These are phyloP conservation scores for Geotrichum candidum DNA, from an alignment of 1,139 yeast species.

Conservation along the genomic window DNA sequence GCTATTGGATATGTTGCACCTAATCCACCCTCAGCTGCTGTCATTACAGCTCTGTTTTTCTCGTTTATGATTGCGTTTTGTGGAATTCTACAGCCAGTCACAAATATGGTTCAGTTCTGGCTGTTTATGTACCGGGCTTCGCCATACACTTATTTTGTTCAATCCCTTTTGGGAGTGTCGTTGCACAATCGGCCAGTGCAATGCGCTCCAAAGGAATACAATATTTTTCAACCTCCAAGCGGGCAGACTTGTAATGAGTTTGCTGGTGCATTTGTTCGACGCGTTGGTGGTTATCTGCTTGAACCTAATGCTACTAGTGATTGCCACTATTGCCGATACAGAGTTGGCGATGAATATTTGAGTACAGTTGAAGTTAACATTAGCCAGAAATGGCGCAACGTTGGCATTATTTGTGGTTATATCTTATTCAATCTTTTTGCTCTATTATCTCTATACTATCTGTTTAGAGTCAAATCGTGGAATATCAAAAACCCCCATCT, in stretches of 20 bases:
- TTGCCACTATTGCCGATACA: constrained; percentile 55
- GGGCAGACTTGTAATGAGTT: constrained; percentile 55
- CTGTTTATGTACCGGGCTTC: constrained; percentile 61
- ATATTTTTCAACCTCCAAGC: constrained; percentile 49
- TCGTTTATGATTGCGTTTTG: constrained; percentile 51
- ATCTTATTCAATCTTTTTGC: constrained; percentile 43
- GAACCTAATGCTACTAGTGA: constrained; percentile 46
- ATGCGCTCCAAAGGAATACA: constrained; percentile 48
- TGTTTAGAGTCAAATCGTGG: constrained; percentile 35
- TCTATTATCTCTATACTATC: constrained; percentile 39
- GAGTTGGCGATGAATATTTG: constrained; percentile 50
- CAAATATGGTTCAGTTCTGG: constrained; percentile 56
- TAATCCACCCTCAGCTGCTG: constrained; percentile 57
- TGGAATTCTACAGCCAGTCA: constrained; percentile 57
- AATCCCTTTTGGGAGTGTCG: constrained; percentile 45
- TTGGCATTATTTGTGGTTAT: constrained; percentile 48
- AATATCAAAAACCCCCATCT: constrained; percentile 7
- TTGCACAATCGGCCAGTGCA: constrained; percentile 49
- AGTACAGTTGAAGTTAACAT: constrained; percentile 41
- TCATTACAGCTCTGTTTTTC: constrained; percentile 47
- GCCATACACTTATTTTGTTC: constrained; percentile 61
- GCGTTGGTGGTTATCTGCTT: constrained; percentile 47
- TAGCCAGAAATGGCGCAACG: constrained; percentile 50
- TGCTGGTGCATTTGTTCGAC: constrained; percentile 36
- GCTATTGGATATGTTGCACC: constrained; percentile 54